Evolutionary conservation across 805 yeast genomes (phyloP), one percentile per base, ranked within the genome.

Genomic region (Candida silvatica): DNA sequence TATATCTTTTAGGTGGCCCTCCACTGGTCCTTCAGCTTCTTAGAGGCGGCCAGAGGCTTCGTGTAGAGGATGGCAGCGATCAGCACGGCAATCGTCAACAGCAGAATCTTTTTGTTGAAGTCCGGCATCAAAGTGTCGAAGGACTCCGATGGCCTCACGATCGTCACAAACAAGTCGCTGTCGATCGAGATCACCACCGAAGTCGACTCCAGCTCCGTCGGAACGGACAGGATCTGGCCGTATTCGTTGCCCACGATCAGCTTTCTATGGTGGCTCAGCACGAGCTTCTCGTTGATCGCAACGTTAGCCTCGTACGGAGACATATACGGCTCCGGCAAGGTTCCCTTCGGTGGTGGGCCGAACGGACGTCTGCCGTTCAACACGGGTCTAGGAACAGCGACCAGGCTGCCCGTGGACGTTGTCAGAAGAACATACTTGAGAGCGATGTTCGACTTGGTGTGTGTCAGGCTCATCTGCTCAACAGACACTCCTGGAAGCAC

Each of bases 181-280:
- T 80, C 84, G 30, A 75, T 59, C 25, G 70, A 64, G 41, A 92
- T 77, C 1, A 83, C 71, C 15, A 84, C 66, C 2, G 80, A 66
- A 0, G 97, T 87, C 2, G 95, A 83, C 58, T 90, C 97, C 34
- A 87, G 62, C 27, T 72, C 67, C 0, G 97, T 82, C 2, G 82
- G 66, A 3, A 63, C 49, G 0, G 80, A 64, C 3, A 66, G 46
- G 6, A 78, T 43, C 2, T 51, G 44, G 11, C 43, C 23, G 51
- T 55, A 24, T 2, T 24, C 26, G 6, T 34, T 26, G 6, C 37
- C 37, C 1, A 39, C 18, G 4, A 66, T 18, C 4, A 77, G 48
- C n/a, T 56, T 54, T 41, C 78, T 62, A 16, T 58, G 51, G 44
- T 78, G 84, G 1, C 78, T 61, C 8, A 81, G 45, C 12, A 71